Evolutionary conservation across 768 basidiomycete genomes (phyloP), one percentile per base, ranked within the genome.

Genomic region (Pulveroboletus sp.): DNA sequence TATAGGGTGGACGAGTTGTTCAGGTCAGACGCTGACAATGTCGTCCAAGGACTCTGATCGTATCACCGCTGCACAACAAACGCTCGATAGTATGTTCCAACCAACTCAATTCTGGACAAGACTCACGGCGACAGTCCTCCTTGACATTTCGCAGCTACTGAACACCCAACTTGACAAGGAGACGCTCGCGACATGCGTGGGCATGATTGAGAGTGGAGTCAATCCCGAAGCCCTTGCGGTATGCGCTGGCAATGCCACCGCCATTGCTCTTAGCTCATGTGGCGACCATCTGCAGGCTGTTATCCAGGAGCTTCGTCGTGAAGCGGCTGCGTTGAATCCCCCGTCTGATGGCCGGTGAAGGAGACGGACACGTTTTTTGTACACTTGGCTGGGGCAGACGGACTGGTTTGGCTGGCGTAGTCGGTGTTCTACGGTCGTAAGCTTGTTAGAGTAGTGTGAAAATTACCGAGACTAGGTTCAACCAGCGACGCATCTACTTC

Each of bases 141-240:
- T 84, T 61, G 91, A 94, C 51, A 88, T 95, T 47, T 92, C 93
- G 17, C 90, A 93, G 69, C 69, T 94, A 39, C 70, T 95, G 42
- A 88, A 93, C 54, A 94, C 93, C 0, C 81, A 85, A 49, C 76
- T 95, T 35, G 91, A 94, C 71, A 90, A 88, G 60, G 88, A 92
- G 63, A 90, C 90, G 3, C 79, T 95, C n/a, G 90, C 87, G 31
- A 93, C 88, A 21, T 95, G 93, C 65, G 83, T 95, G 20, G 79
- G 84, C 34, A 85, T 95, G 86, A 92, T 95, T 58, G 93, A 95
- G 70, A 85, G 81, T 52, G 93, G 93, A 16, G 89, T 88, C 40
- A 95, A 94, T 66, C 90, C 93, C 11, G 91, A 94, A 61, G 92
- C 91, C 0, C 75, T 95, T 39, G 93, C 92, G 58, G 93, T 94